Conservation (phyloP, 306 rosid genomes). For the Sphenostylis stenocarpa region DNA sequence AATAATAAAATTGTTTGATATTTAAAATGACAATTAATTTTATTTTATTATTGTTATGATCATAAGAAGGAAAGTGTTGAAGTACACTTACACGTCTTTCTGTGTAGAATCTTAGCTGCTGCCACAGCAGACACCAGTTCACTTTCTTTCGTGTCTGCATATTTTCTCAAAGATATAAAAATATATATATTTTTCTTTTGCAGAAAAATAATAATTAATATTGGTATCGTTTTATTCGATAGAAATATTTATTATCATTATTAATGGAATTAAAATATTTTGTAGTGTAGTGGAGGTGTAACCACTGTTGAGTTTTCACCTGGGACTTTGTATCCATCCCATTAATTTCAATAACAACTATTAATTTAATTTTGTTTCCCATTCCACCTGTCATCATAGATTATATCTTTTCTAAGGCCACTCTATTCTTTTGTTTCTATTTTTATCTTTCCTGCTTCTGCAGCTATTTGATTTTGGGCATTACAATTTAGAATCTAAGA, state of each 20-base stretch:
- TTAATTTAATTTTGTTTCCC: conserved; percentile 21
- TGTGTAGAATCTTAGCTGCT: conserved; percentile 23
- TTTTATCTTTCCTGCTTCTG: not conserved
- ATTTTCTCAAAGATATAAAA: not conserved
- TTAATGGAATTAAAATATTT: conserved; percentile 10
- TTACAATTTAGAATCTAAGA: conserved; percentile 30
- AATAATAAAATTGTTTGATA: too few species aligned
- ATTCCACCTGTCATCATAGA: conserved; percentile 32
- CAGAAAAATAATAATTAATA: not conserved
- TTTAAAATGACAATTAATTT: too few species aligned
- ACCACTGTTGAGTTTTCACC: conserved; percentile 24
- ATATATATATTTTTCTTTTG: not conserved
- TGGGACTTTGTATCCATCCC: conserved; percentile 31
- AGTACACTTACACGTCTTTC: not conserved
- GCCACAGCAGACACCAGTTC: conserved; percentile 18
- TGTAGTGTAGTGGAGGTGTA: not conserved
- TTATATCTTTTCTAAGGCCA: conserved; percentile 32
- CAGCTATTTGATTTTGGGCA: conserved; percentile 29
- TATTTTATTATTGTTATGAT: not conserved
- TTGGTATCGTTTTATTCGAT: not conserved
- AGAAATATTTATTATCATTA: not conserved
- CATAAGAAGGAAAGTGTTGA: not conserved
- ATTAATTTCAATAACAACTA: conserved; percentile 34
- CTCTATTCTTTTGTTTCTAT: conserved; percentile 37
- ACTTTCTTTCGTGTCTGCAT: conserved; percentile 9